These are phyloP conservation scores for Diddensiella transvaalensis DNA, from an alignment of 805 yeast species.

Conservation along the genomic window DNA sequence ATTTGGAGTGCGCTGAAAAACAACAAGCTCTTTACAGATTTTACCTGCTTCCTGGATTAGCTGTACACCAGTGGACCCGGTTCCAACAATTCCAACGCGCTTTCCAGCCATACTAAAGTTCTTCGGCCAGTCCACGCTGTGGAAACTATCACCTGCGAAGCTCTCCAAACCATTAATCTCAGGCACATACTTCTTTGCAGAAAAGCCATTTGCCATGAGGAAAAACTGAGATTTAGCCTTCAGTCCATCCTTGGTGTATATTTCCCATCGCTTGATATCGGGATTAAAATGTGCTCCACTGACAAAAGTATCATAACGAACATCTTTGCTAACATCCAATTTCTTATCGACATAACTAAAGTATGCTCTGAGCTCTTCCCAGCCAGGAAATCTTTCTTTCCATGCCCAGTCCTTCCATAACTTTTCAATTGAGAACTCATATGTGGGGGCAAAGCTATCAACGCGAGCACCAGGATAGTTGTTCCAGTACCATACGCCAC, in stretches of 20 bases:
- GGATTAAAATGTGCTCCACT: conserved; percentile 25
- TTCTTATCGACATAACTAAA: conserved; percentile 29
- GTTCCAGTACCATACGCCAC: conserved; percentile 29
- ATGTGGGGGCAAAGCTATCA: conserved; percentile 30
- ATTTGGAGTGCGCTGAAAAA: conserved; percentile 30
- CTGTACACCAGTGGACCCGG: conserved; percentile 34
- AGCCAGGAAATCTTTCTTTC: conserved; percentile 28
- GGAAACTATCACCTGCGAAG: conserved; percentile 27
- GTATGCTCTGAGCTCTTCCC: conserved; percentile 27
- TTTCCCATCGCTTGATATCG: conserved; percentile 25
- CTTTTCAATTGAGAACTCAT: conserved; percentile 30
- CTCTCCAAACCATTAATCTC: conserved; percentile 22
- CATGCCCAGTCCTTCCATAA: conserved; percentile 30
- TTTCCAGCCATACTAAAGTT: conserved; percentile 23
- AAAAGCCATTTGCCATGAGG: conserved; percentile 20
- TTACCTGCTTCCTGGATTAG: conserved; percentile 27
- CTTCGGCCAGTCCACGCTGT: conserved; percentile 30
- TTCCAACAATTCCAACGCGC: conserved; percentile 28
- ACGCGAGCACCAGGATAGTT: conserved; percentile 31
- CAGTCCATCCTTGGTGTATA: conserved; percentile 21
- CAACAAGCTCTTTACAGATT: conserved; percentile 19
- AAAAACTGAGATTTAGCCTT: conserved; percentile 14
- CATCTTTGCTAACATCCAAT: conserved; percentile 27
- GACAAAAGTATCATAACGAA: conserved; percentile 24
- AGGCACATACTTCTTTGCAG: conserved; percentile 29